phyloP scores from a whole-genome alignment of 2,329 filamentous ascomycete species.

The Helotiales sp. region DNA sequence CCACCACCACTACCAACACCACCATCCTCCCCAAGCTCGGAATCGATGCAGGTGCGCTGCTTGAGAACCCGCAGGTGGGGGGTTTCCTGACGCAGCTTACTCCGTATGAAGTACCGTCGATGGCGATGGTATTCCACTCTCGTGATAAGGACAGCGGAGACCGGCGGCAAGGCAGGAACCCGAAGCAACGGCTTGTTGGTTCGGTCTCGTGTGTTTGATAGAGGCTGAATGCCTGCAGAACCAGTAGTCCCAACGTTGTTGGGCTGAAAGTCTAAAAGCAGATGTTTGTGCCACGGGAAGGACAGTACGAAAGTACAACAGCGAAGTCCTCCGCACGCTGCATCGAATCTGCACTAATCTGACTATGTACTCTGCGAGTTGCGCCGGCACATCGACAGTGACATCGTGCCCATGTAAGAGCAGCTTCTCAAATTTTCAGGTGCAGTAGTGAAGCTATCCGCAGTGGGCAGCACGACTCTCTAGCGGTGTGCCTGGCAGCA shows the following conservation, averaged over 20 bases:
- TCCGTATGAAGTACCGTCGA: too few species aligned
- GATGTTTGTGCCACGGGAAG: not conserved
- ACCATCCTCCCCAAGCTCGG: not conserved
- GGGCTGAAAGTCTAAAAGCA: not conserved
- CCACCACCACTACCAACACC: not conserved
- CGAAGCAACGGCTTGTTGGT: too few species aligned
- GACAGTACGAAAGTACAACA: too few species aligned
- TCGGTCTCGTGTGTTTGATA: slow-evolving; percentile 2
- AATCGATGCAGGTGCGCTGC: not conserved
- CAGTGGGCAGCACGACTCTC: not conserved
- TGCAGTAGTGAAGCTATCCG: not conserved
- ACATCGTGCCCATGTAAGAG: not conserved
- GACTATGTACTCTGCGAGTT: too few species aligned
- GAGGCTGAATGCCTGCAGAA: not conserved
- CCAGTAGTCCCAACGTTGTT: not conserved
- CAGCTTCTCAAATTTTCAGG: too few species aligned
- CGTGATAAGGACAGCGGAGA: not conserved
- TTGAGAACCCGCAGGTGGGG: not conserved
- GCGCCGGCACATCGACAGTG: not conserved
- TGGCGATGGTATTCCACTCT: not conserved
- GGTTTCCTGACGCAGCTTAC: not conserved
- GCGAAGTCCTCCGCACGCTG: not conserved
- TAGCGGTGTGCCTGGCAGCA: slow-evolving; percentile 13
- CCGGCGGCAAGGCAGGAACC: not conserved
- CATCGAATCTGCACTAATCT: not conserved